phyloP scores from a whole-genome alignment of 345 rosid genomes.

The Ricinus communis region DNA sequence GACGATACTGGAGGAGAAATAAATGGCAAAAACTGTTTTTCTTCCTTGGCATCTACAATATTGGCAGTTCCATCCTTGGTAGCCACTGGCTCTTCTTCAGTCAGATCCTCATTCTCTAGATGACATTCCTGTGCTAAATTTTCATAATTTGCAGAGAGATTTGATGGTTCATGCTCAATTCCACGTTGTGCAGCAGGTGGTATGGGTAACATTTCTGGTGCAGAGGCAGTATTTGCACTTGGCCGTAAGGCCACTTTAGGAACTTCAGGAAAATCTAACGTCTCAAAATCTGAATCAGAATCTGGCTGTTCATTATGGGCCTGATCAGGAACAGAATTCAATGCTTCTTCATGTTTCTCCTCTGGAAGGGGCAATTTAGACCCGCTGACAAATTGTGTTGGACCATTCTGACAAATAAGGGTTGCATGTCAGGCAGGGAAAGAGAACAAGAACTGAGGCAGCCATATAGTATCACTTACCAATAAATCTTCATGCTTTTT shows the following conservation, averaged over 20 bases:
- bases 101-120: slow-evolving; percentile 32
- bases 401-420: slow-evolving; percentile 62
- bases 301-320: slow-evolving; percentile 42
- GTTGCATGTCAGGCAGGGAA: slow-evolving; percentile 21
- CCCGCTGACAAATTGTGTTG: slow-evolving; percentile 68
- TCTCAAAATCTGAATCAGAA: slow-evolving; percentile 56
- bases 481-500: slow-evolving; percentile 86
- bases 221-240: slow-evolving; percentile 34
- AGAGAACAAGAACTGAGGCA: slow-evolving; percentile 15
- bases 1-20: slow-evolving; percentile 49
- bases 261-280: slow-evolving; percentile 73
- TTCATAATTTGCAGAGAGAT: slow-evolving; percentile 25
- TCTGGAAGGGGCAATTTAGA: slow-evolving; percentile 68
- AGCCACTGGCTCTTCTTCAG: slow-evolving; percentile 32
- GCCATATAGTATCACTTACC: slow-evolving; percentile 42
- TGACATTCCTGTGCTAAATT: slow-evolving; percentile 31
- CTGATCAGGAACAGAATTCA: slow-evolving; percentile 33
- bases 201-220: slow-evolving; percentile 32
- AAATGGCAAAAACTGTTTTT: slow-evolving; percentile 63
- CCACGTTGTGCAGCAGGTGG: slow-evolving; percentile 24
- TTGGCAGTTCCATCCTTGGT: slow-evolving; percentile 34
- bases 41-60: slow-evolving; percentile 32
- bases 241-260: slow-evolving; percentile 55
- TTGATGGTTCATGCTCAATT: slow-evolving; percentile 35
- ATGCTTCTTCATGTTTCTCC: slow-evolving; percentile 59